A percentile compares a stretch with the other conserved stretches of the same genome.
Conservation (phyloP, 2,329 filamentous ascomycete genomes). For the Fusarium sarcochroum region DNA sequence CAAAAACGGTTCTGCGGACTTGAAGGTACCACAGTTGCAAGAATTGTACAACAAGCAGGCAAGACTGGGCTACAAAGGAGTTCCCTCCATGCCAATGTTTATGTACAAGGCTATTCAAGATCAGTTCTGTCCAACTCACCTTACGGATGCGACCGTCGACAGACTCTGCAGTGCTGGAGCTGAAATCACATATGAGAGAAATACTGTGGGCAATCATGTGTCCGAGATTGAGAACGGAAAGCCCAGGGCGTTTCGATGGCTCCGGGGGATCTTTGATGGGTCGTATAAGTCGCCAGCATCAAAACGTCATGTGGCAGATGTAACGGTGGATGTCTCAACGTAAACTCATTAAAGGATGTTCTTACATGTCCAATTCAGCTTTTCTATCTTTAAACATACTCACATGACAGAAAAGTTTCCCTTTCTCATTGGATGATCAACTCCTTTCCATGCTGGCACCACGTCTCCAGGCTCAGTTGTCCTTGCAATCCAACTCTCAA, state of each 20-base stretch:
- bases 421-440: background rate
- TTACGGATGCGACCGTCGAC: constrained; percentile 60
- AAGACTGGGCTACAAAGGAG: constrained; percentile 53
- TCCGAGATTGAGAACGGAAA: constrained; percentile 43
- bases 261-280: constrained; percentile 32
- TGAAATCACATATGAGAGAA: constrained; percentile 60
- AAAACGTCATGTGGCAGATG: background rate
- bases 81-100: constrained; percentile 63
- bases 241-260: constrained; percentile 20
- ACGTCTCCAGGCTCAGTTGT: background rate
- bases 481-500: constrained; percentile 23
- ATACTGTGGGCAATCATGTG: constrained; percentile 59
- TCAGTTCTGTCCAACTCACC: constrained; percentile 58
- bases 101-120: constrained; percentile 65
- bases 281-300: constrained; percentile 21
- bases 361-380: background rate
- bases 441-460: background rate
- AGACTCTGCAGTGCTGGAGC: constrained; percentile 58
- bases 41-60: constrained; percentile 49
- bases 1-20: constrained; percentile 42
- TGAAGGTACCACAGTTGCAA: constrained; percentile 40
- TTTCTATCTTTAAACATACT: background rate
- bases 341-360: background rate
- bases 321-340: background rate
- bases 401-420: background rate